Evolutionary conservation across 2,329 filamentous ascomycete genomes (phyloP), one percentile per base, ranked within the genome.

Genomic region (Magnaporthales sp.): DNA sequence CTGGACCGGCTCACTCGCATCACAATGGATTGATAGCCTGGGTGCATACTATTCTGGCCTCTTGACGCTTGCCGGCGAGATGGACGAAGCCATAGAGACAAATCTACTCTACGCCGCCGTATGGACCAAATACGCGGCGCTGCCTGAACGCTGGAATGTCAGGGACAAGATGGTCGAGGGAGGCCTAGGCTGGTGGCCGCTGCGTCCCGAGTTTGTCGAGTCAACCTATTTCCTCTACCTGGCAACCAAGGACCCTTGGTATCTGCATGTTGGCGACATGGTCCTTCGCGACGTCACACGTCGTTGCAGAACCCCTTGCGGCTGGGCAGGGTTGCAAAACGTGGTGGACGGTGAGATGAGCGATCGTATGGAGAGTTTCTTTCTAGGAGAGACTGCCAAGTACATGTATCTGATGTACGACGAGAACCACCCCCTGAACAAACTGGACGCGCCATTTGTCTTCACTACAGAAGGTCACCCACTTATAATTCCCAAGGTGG

Each of bases 291-390:
- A 99, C 74, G 93, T 99, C 73, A 89, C 91, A 72, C 84, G 91
- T 63, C 86, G 94, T 66, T 99, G 95, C 77, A 93, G 92, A 87
- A 92, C 93, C 0, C 85, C 86, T 69, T 99, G 95, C 73, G 95
- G 95, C 56, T 98, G 94, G 93, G 91, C 94, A 15, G 94, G 94
- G 0, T 82, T 98, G 46, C 89, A 93, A 73, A 89, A 93, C 75
- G 91, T 94, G 9, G 81, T 89, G 38, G 91, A 86, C 5, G 94
- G 94, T 3, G 92, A 97, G 77, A 87, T 92, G 77, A 91, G 87
- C 71, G 93, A 99, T 75, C 90, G 95, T 38, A 98, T 98, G 95
- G 95, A 99, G 78, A 98, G 94, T 75, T 99, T 98, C 82, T 98
- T 98, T 74, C 83, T 99, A 0, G 94, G 95, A 15, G 95, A 99